Base-by-base conservation (phyloP, 1,284 basidiomycete species). In the Cystobasidium pallidum region DNA sequence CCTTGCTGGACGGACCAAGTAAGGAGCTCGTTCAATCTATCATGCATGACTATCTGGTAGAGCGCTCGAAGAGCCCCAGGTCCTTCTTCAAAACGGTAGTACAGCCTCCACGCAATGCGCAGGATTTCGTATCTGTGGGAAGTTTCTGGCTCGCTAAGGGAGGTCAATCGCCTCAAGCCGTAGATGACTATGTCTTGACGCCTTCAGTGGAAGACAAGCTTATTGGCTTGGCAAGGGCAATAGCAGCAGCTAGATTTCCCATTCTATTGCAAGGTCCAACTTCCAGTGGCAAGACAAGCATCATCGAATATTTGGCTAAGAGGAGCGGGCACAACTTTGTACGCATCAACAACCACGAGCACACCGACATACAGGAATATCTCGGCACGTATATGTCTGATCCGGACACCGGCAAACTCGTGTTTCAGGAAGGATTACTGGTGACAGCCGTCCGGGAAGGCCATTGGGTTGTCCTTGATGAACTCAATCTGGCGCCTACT, bases 311-410 rank as follows among this genome's bases (percentile, higher is more conserved):
- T 81, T 87, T 99, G 26, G 95, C 96, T 1, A 87, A 87, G 73
- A 86, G 91, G 72, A 98, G 95, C 0, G 95, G 96, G 0, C 96
- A 99, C 83, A 87, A 87, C 34, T 99, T 99, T 80, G 89, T 99
- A 32, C 91, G 96, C 43, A 98, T 99, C 86, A 99, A 99, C 83
- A 99, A 99, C 79, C 96, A 99, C 83, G 96, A 99, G 78, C 96
- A 99, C 80, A 99, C 96, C 3, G 96, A 99, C 81, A 94, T 83
- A 66, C 96, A 99, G 79, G 96, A 99, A 80, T 99, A 99, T 79
- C 86, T 99, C 63, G 96, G 96, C 6, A 94, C 94, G 0, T 99
- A 99, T 79, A 88, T 95, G 17, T 94, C 95, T 0, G 94, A 99
- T 81, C 88, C 94, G 4, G 81, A 87, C 28, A 92, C 92, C 0